phyloP scores from a whole-genome alignment of 768 basidiomycete species.

The Basidioascus undulatus region DNA sequence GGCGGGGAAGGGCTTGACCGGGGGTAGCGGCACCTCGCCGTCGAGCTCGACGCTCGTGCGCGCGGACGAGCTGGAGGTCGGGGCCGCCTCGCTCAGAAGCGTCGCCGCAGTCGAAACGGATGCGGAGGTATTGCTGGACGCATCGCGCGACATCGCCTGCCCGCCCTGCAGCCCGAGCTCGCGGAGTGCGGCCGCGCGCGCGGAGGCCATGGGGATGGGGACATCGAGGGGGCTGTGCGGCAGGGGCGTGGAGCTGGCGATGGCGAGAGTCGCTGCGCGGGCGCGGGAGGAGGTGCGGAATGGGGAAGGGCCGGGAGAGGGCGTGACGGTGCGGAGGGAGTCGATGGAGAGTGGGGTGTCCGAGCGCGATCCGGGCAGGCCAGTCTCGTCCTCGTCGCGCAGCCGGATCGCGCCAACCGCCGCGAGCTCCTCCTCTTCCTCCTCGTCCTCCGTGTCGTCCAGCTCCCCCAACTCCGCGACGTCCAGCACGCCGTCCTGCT shows the following conservation, averaged over 20 bases:
- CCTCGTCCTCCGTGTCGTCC: slow-evolving; percentile 4
- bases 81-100: not conserved
- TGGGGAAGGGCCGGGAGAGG: not conserved
- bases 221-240: not conserved
- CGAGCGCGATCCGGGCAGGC: slow-evolving; percentile 21
- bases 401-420: not conserved
- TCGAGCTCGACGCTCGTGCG: not conserved
- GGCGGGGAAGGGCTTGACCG: not conserved
- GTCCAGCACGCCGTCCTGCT: slow-evolving; percentile 7
- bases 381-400: slow-evolving; percentile 34
- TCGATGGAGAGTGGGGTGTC: not conserved
- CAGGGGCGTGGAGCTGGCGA: slow-evolving; percentile 1
- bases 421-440: slow-evolving; percentile 14
- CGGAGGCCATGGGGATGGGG: not conserved
- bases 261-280: slow-evolving; percentile 1
- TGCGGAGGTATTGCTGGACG: not conserved
- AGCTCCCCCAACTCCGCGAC: slow-evolving; percentile 8
- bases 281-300: too few species aligned
- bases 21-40: too few species aligned
- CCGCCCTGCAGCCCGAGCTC: not conserved
- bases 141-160: not conserved
- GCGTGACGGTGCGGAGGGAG: not conserved
- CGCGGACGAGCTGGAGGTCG: not conserved
- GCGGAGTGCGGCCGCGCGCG: not conserved
- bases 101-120: too few species aligned